Conservation (phyloP, 2,329 filamentous ascomycete genomes). For the Verticillium isaacii region DNA sequence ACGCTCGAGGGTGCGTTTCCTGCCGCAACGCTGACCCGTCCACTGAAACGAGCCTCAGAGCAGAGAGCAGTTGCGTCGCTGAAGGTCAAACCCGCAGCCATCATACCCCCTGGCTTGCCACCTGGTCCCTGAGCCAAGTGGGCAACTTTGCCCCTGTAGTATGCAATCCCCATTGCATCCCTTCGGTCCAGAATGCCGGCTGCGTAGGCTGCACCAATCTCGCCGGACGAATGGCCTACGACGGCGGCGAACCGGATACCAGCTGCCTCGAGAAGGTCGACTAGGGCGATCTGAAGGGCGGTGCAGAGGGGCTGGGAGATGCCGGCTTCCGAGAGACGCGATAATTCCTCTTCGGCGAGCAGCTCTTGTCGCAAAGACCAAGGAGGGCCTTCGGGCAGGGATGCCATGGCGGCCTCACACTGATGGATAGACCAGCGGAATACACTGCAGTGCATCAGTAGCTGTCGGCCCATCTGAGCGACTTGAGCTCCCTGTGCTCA, state of each 20-base stretch:
- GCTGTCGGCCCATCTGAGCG: background rate
- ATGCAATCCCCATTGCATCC: slow-evolving; percentile 19
- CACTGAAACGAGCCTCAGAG: slow-evolving; percentile 13
- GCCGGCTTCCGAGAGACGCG: slow-evolving; percentile 19
- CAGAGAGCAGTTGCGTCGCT: slow-evolving; percentile 13
- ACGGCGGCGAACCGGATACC: slow-evolving; percentile 28
- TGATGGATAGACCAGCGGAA: slow-evolving; percentile 11
- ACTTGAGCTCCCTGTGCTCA: background rate
- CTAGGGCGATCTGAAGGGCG: slow-evolving; percentile 22
- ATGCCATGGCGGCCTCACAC: slow-evolving; percentile 15
- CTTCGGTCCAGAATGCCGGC: slow-evolving; percentile 29
- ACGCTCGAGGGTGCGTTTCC: slow-evolving; percentile 17
- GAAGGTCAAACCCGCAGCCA: slow-evolving; percentile 16
- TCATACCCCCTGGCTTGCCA: slow-evolving; percentile 15
- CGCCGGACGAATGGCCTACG: slow-evolving; percentile 44
- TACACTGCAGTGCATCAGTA: background rate
- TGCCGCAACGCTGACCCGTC: slow-evolving; percentile 18
- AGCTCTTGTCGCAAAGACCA: slow-evolving; percentile 22
- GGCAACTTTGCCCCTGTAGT: slow-evolving; percentile 11
- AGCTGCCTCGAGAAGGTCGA: slow-evolving; percentile 20
- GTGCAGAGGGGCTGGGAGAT: slow-evolving; percentile 26
- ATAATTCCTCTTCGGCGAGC: slow-evolving; percentile 10
- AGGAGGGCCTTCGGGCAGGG: slow-evolving; percentile 16
- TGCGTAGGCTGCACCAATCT: slow-evolving; percentile 45
- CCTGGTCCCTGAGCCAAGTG: slow-evolving; percentile 1